These are phyloP conservation scores for Linnemannia exigua DNA, from an alignment of 192 early-diverging fungal genomes.

Conservation along the genomic window DNA sequence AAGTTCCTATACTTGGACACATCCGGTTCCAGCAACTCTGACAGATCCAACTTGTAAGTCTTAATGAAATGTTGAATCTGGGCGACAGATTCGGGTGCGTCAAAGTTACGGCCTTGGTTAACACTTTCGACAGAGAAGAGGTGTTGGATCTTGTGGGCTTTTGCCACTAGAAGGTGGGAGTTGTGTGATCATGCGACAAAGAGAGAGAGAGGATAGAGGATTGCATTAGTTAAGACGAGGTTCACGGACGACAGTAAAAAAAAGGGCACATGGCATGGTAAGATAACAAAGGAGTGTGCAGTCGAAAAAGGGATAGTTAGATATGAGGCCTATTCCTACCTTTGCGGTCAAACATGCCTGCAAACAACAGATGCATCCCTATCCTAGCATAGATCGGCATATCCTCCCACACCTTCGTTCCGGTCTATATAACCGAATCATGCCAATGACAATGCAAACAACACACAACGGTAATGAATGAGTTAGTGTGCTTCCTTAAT, in stretches of 20 bases:
- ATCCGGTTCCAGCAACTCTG: conserved; percentile 69
- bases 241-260: not conserved
- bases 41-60: conserved; percentile 76
- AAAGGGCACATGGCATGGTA: not conserved
- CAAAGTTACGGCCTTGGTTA: conserved; percentile 75
- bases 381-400: conserved; percentile 68
- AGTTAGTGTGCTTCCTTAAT: not conserved
- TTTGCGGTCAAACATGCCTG: conserved; percentile 53
- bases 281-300: not conserved
- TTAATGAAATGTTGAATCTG: conserved; percentile 78
- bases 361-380: conserved; percentile 68
- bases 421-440: conserved; percentile 31
- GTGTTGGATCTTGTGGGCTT: conserved; percentile 35
- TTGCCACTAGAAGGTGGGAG: conserved; percentile 16
- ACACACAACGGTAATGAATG: not conserved
- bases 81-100: conserved; percentile 65
- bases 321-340: conserved; percentile 13
- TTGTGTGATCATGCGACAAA: too few species aligned
- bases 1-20: conserved; percentile 69
- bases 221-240: too few species aligned
- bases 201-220: not conserved
- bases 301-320: not conserved
- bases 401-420: conserved; percentile 61
- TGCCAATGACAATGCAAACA: not conserved
- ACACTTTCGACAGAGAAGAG: conserved; percentile 39